Evolutionary conservation across 2,329 filamentous ascomycete genomes (phyloP).

Genomic region (Venturia aucupariae): DNA sequence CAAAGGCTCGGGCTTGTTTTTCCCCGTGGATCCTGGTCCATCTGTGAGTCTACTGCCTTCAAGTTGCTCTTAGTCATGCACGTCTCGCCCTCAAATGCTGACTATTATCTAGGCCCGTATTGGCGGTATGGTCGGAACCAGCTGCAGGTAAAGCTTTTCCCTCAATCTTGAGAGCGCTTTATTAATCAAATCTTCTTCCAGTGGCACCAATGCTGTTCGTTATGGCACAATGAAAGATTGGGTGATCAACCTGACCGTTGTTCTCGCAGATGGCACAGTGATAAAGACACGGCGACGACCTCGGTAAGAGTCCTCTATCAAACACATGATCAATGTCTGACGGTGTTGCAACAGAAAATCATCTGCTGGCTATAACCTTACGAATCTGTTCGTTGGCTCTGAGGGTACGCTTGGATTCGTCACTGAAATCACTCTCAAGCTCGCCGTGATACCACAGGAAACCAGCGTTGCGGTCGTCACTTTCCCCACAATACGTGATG

Average conservation of each 20-base stretch:
- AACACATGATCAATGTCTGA: not conserved
- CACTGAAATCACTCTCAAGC: slow-evolving; percentile 73
- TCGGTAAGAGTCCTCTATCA: too few species aligned
- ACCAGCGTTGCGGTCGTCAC: slow-evolving; percentile 71
- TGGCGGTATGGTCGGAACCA: slow-evolving; percentile 75
- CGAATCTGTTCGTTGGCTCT: slow-evolving; percentile 68
- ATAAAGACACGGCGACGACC: slow-evolving; percentile 74
- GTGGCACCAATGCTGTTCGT: slow-evolving; percentile 68
- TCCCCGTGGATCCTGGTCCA: slow-evolving; percentile 79
- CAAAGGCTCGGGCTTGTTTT: slow-evolving; percentile 70
- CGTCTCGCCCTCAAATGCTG: slow-evolving; percentile 23
- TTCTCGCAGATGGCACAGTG: slow-evolving; percentile 66
- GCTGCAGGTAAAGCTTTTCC: slow-evolving; percentile 35
- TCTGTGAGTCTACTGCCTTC: slow-evolving; percentile 24
- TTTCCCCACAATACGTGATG: slow-evolving; percentile 68
- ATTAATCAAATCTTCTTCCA: slow-evolving; percentile 28
- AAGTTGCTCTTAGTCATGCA: not conserved
- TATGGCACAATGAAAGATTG: slow-evolving; percentile 86
- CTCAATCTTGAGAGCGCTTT: not conserved
- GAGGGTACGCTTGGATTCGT: slow-evolving; percentile 75
- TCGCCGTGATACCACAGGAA: slow-evolving; percentile 66
- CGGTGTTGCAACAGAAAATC: slow-evolving; percentile 46
- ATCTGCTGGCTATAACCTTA: slow-evolving; percentile 76
- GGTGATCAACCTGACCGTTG: slow-evolving; percentile 75
- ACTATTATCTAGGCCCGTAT: slow-evolving; percentile 50